Percentiles rank a stretch among this genome's conserved stretches.
These are phyloP conservation scores for Alloteropsis semialata DNA, from an alignment of 176 grass and related monocot genomes.

Conservation along the genomic window DNA sequence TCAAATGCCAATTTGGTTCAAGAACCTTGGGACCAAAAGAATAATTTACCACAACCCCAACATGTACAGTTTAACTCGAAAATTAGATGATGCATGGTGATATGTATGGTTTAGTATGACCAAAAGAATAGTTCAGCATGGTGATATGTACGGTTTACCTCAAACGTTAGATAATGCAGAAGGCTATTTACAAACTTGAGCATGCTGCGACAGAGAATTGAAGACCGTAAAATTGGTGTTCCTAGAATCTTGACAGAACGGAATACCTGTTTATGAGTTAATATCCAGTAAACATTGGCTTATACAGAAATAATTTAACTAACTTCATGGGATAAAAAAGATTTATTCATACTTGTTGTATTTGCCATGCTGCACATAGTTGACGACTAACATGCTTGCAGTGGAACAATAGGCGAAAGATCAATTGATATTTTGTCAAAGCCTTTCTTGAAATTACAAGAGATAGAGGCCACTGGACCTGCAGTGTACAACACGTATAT, in stretches of 20 bases:
- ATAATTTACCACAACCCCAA: not conserved
- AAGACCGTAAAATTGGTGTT: slow-evolving; percentile 79
- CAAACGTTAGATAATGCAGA: slow-evolving; percentile 97
- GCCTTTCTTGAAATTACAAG: slow-evolving; percentile 96
- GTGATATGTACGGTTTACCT: slow-evolving; percentile 57
- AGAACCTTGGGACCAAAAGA: slow-evolving; percentile 57
- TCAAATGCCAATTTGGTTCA: slow-evolving; percentile 98
- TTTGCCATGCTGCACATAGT: slow-evolving; percentile 91
- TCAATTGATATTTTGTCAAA: slow-evolving; percentile 95
- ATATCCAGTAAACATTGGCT: slow-evolving; percentile 22
- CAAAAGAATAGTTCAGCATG: slow-evolving; percentile 24
- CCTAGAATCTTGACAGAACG: slow-evolving; percentile 71
- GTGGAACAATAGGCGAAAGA: slow-evolving; percentile 93
- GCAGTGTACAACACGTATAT: slow-evolving; percentile 28
- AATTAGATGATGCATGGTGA: not conserved
- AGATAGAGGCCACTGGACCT: slow-evolving; percentile 97
- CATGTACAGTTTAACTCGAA: not conserved
- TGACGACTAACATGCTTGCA: slow-evolving; percentile 95
- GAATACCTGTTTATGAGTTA: slow-evolving; percentile 61
- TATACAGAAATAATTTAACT: slow-evolving; percentile 19
- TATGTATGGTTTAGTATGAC: slow-evolving; percentile 29
- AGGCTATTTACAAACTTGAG: slow-evolving; percentile 98
- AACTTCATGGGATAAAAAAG: not conserved
- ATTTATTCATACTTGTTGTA: slow-evolving; percentile 65
- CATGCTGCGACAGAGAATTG: slow-evolving; percentile 95